A percentile compares a stretch with the other conserved stretches of the same genome.
phyloP scores from a whole-genome alignment of 2,329 filamentous ascomycete genomes.

The Eutypella sp. region DNA sequence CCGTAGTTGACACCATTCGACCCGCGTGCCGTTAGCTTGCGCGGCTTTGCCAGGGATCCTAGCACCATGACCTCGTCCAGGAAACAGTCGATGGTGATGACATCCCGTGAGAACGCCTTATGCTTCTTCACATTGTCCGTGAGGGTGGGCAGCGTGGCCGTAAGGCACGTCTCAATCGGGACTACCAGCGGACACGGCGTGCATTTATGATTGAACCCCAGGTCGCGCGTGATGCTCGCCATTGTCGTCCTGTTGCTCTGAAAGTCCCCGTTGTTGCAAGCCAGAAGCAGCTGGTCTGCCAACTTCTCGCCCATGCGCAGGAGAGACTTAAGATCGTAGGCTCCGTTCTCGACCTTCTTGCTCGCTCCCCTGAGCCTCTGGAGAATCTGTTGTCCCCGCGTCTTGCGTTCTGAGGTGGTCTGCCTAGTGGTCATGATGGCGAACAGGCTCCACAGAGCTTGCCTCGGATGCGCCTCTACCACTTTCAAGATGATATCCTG shows the following conservation, averaged over 20 bases:
- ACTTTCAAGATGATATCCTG: conserved; percentile 79
- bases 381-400: conserved; percentile 48
- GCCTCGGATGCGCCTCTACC: conserved; percentile 80
- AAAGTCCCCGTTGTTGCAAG: conserved; percentile 74
- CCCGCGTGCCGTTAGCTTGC: conserved; percentile 81
- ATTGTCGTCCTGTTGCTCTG: conserved; percentile 60
- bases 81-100: conserved; percentile 77
- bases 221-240: conserved; percentile 71
- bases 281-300: conserved; percentile 72
- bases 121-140: conserved; percentile 72
- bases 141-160: conserved; percentile 70
- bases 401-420: conserved; percentile 54
- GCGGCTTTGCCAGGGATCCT: conserved; percentile 85
- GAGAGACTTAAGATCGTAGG: conserved; percentile 62
- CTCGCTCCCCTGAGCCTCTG: conserved; percentile 41
- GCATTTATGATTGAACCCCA: conserved; percentile 79
- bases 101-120: conserved; percentile 80
- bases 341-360: conserved; percentile 47
- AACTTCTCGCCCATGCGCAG: conserved; percentile 77
- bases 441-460: conserved; percentile 86
- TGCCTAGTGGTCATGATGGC: conserved; percentile 80
- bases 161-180: conserved; percentile 79
- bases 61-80: conserved; percentile 85
- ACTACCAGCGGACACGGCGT: conserved; percentile 84
- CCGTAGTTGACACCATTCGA: conserved; percentile 86